Conservation (phyloP, 441 rosid species). For the Gossypium laxum region DNA sequence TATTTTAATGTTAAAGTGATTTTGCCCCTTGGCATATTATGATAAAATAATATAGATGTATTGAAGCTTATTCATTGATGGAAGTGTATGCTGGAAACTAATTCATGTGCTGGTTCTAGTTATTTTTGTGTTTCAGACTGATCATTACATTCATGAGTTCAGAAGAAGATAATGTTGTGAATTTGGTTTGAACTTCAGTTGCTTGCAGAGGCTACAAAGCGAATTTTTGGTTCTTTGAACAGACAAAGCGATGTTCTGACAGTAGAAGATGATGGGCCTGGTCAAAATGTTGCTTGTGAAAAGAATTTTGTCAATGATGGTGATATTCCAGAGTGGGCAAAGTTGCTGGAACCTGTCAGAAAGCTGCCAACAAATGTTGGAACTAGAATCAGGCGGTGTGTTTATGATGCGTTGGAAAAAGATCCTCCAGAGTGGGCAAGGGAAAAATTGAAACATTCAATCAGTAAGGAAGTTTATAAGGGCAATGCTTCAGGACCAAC, state of each 20-base stretch:
- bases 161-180: neutral
- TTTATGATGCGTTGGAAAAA: slow-evolving; percentile 67
- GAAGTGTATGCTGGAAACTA: neutral
- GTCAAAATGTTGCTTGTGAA: slow-evolving; percentile 40
- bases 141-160: neutral
- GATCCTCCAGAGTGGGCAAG: slow-evolving; percentile 95
- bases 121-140: neutral
- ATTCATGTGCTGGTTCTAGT: neutral
- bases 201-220: slow-evolving; percentile 90
- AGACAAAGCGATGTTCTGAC: slow-evolving; percentile 47
- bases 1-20: neutral
- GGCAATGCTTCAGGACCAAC: slow-evolving; percentile 99
- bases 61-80: neutral
- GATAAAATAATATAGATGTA: neutral
- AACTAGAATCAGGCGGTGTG: slow-evolving; percentile 91
- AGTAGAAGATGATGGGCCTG: slow-evolving; percentile 61
- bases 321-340: slow-evolving; percentile 81
- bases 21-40: neutral
- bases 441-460: slow-evolving; percentile 72
- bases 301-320: slow-evolving; percentile 40
- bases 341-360: slow-evolving; percentile 75
- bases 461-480: slow-evolving; percentile 92
- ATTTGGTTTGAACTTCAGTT: slow-evolving; percentile 49
- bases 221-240: slow-evolving; percentile 55
- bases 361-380: slow-evolving; percentile 99